These are phyloP conservation scores for Pelargonium citronellum DNA, from an alignment of 441 rosid species.

Conservation along the genomic window DNA sequence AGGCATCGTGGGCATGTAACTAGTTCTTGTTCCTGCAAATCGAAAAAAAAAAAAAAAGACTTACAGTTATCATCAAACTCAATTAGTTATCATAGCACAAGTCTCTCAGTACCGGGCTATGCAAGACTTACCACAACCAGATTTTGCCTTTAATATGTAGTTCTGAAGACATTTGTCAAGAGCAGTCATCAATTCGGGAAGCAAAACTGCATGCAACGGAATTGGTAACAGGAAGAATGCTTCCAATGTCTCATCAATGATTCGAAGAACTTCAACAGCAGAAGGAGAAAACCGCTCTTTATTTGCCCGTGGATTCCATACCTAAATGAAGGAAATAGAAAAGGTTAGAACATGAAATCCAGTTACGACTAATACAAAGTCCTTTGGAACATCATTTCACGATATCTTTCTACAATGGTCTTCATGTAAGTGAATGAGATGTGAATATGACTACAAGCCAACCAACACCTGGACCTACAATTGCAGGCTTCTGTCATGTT, in stretches of 20 bases:
- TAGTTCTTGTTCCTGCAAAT: conserved; percentile 40
- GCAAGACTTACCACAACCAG: conserved; percentile 53
- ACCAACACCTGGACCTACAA: too few species aligned
- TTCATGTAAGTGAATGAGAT: neutral
- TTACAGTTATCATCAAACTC: conserved; percentile 5
- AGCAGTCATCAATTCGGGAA: conserved; percentile 49
- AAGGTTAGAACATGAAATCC: conserved; percentile 2
- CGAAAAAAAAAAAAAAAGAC: conserved; percentile 5
- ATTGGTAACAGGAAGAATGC: conserved; percentile 69
- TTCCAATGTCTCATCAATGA: conserved; percentile 62
- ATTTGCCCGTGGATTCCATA: conserved; percentile 55
- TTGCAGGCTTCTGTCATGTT: too few species aligned
- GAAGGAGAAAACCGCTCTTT: conserved; percentile 56
- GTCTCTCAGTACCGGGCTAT: conserved; percentile 1
- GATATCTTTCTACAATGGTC: neutral
- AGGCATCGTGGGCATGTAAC: conserved; percentile 52
- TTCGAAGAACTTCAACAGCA: conserved; percentile 55
- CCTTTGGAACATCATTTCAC: neutral
- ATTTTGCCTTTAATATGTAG: conserved; percentile 50
- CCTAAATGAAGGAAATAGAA: conserved; percentile 32
- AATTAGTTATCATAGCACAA: neutral
- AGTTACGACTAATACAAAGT: too few species aligned
- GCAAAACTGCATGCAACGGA: conserved; percentile 47
- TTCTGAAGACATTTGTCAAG: conserved; percentile 56
- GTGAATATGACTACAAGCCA: too few species aligned